Percentiles rank a stretch among this genome's conserved stretches.
These are phyloP conservation scores for Yamadazyma spencermartinsiae DNA, from an alignment of 1,139 yeast species.

Conservation along the genomic window DNA sequence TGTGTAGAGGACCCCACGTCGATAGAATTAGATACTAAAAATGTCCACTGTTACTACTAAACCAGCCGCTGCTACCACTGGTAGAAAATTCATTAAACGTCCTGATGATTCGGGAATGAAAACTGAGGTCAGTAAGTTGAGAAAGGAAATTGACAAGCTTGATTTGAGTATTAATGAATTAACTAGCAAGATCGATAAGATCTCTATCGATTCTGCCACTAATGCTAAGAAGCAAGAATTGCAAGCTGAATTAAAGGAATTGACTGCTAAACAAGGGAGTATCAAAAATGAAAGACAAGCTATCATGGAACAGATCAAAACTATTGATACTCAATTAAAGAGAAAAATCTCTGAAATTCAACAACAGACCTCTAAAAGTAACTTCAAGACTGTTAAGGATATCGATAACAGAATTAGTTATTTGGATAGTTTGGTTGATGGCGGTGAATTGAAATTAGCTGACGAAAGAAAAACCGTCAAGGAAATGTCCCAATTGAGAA, in stretches of 20 bases:
- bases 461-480: conserved; percentile 86
- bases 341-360: conserved; percentile 77
- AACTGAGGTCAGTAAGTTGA: conserved; percentile 57
- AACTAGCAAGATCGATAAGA: conserved; percentile 43
- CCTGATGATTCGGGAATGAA: conserved; percentile 72
- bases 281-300: conserved; percentile 69
- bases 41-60: conserved; percentile 17
- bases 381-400: conserved; percentile 72
- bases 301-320: conserved; percentile 71
- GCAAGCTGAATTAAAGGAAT: conserved; percentile 62
- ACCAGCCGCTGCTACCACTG: conserved; percentile 15
- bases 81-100: conserved; percentile 59
- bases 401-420: conserved; percentile 70
- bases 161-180: conserved; percentile 50
- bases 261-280: conserved; percentile 66
- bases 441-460: conserved; percentile 83
- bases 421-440: conserved; percentile 73
- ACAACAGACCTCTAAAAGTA: conserved; percentile 66
- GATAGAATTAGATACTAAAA: neutral
- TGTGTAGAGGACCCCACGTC: neutral
- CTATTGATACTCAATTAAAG: conserved; percentile 70
- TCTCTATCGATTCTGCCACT: conserved; percentile 43
- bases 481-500: conserved; percentile 84
- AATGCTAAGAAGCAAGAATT: conserved; percentile 63
- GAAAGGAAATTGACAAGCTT: conserved; percentile 69